Percentiles rank a stretch among this genome's conserved stretches.
phyloP scores from a whole-genome alignment of 352 stramenopile species.

The Pythium phragmitis region DNA sequence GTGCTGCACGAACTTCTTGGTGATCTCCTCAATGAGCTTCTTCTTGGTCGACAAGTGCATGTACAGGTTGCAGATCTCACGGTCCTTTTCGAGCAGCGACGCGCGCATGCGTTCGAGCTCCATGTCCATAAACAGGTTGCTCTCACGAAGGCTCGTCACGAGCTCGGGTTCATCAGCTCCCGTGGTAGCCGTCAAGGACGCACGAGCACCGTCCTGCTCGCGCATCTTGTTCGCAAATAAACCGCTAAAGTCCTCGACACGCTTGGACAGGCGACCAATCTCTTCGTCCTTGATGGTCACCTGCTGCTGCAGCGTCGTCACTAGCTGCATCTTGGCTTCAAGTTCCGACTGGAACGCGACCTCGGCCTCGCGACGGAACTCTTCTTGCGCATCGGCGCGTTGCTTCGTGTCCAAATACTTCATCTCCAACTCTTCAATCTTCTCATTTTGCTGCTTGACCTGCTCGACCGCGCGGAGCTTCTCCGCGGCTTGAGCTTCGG shows the following conservation, averaged over 20 bases:
- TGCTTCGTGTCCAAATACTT: slow-evolving; percentile 41
- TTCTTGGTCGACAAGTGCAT: slow-evolving; percentile 81
- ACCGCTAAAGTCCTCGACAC: slow-evolving; percentile 32
- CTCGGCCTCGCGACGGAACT: slow-evolving; percentile 50
- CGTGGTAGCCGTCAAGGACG: not conserved
- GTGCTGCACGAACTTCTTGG: slow-evolving; percentile 57
- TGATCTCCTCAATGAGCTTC: slow-evolving; percentile 76
- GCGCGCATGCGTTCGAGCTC: slow-evolving; percentile 49
- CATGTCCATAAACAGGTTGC: slow-evolving; percentile 35
- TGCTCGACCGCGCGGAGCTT: slow-evolving; percentile 22
- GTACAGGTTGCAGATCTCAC: slow-evolving; percentile 80
- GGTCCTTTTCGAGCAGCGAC: slow-evolving; percentile 68
- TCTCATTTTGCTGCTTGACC: slow-evolving; percentile 29
- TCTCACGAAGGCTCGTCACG: slow-evolving; percentile 32
- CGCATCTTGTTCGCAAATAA: slow-evolving; percentile 31
- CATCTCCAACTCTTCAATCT: slow-evolving; percentile 33
- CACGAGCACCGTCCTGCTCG: slow-evolving; percentile 12
- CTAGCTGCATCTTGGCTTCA: slow-evolving; percentile 34
- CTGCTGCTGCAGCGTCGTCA: slow-evolving; percentile 37
- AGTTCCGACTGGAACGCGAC: slow-evolving; percentile 40
- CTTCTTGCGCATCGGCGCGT: slow-evolving; percentile 42
- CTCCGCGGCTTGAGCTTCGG: slow-evolving; percentile 28
- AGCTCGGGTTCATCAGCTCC: slow-evolving; percentile 14
- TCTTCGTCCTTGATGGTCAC: slow-evolving; percentile 48
- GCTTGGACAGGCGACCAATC: slow-evolving; percentile 42